Percentiles rank a stretch among this genome's conserved stretches.
Evolutionary conservation across 2,329 filamentous ascomycete species (phyloP).

Genomic region (Microdochium paspali): DNA sequence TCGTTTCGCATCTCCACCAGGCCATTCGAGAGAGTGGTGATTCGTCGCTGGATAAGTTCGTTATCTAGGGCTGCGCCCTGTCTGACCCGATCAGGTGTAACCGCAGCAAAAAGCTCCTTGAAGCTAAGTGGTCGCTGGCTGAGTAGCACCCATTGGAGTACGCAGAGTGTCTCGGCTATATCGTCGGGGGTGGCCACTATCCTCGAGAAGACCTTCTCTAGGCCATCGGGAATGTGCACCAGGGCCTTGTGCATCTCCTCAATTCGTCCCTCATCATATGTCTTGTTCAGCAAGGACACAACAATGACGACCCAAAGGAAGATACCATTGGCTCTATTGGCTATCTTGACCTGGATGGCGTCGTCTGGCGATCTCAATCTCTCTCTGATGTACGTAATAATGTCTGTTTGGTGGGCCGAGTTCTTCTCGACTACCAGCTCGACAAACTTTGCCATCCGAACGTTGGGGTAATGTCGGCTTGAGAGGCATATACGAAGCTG

Average conservation of each 20-base stretch:
- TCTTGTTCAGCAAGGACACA: constrained; percentile 9
- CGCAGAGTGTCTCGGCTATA: constrained; percentile 3
- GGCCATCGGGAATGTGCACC: constrained; percentile 4
- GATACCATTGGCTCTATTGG: constrained; percentile 1
- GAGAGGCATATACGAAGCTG: constrained; percentile 16
- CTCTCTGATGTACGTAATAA: neutral
- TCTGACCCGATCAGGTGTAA: no score
- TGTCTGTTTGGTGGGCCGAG: constrained; percentile 15
- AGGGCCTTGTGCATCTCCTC: constrained; percentile 1
- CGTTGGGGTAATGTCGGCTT: constrained; percentile 20
- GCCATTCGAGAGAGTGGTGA: constrained; percentile 5
- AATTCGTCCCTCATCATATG: constrained; percentile 4
- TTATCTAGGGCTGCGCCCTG: neutral
- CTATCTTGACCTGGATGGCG: constrained; percentile 1
- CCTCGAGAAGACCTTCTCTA: constrained; percentile 5
- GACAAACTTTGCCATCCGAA: constrained; percentile 13
- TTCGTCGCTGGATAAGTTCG: constrained; percentile 3
- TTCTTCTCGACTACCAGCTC: constrained; percentile 15
- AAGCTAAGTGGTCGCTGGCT: constrained; percentile 1
- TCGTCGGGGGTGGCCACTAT: constrained; percentile 3
- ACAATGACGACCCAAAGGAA: constrained; percentile 5
- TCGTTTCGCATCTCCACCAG: constrained; percentile 4
- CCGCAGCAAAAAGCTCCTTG: constrained; percentile 5
- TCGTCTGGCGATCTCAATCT: constrained; percentile 6
- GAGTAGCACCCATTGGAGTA: constrained; percentile 8